Evolutionary conservation across 208 protist species (phyloP), one percentile per base, ranked within the genome.

Genomic region (Blastocrithidia nonstop): DNA sequence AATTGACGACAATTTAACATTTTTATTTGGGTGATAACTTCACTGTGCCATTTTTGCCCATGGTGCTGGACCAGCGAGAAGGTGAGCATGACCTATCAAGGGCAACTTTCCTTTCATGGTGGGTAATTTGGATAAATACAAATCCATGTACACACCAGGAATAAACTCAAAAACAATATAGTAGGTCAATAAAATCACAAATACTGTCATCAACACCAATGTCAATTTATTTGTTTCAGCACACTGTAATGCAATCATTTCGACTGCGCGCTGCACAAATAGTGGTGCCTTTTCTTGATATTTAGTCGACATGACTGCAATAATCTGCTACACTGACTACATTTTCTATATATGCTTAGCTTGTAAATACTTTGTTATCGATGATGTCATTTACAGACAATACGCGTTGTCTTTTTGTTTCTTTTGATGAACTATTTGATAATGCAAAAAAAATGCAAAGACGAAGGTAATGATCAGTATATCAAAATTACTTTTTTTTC

Each of bases 41-140:
- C 83, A 92, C 11, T 45, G 44, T 22, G 66, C 63, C 83, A 92
- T 88, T 59, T 86, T 83, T 8, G 50, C 43, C 63, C 71, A 84
- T 26, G 83, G 83, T 13, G 66, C 63, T 4, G 78, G 59, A 7
- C 75, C 74, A 16, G 59, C 33, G 7, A 92, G 64, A 22, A 56
- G 35, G n/a, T 88, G 65, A 4, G 69, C 83, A 43, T 92, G 78
- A 4, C 83, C 83, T 6, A 92, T 55, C 33, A 88, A 24, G 0
- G 83, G 83, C 9, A 92, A 16, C 29, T 58, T 61, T n/a, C 69
- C 58, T 21, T 61, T 65, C 15, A 78, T 57, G 5, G 71, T 79
- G 1, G 77, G 77, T 45, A 88, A 39, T 46, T 78, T 61, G 8
- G 57, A 65, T 7, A 87, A 56, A 46, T 82, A 74, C 45, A 66